phyloP scores from a whole-genome alignment of 108 stramenopile genomes.

The Cyclotella cryptica region DNA sequence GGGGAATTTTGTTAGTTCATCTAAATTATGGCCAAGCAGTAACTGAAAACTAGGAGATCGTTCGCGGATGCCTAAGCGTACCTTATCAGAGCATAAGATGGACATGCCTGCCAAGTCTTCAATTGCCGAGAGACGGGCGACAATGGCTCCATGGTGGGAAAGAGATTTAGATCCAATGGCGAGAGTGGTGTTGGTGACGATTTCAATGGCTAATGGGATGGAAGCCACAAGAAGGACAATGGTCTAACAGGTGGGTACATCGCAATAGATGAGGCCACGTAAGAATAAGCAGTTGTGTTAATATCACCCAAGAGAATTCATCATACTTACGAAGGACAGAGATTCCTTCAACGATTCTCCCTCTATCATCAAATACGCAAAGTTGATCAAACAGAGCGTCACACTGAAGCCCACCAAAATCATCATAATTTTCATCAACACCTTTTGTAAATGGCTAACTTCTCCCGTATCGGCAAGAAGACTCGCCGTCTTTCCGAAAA shows the following conservation, averaged over 20 bases:
- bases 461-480: constrained; percentile 60
- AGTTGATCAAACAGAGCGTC: constrained; percentile 60
- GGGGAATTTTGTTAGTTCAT: too few species aligned
- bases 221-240: constrained; percentile 82
- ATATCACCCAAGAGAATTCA: background rate
- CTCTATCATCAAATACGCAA: constrained; percentile 51
- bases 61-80: too few species aligned
- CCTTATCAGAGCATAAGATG: constrained; percentile 77
- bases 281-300: background rate
- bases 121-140: constrained; percentile 81
- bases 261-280: background rate
- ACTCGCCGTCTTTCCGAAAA: constrained; percentile 80
- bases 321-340: constrained; percentile 38
- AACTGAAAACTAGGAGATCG: too few species aligned
- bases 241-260: constrained; percentile 30
- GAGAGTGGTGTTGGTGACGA: constrained; percentile 80
- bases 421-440: constrained; percentile 72
- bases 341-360: constrained; percentile 48
- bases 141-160: constrained; percentile 74
- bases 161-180: constrained; percentile 79
- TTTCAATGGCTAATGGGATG: constrained; percentile 86
- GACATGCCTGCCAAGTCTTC: constrained; percentile 84
- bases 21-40: too few species aligned
- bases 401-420: constrained; percentile 63
- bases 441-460: constrained; percentile 61